Evolutionary conservation across 208 protist species (phyloP), one percentile per base, ranked within the genome.

Genomic region (Leishmania guyanensis): DNA sequence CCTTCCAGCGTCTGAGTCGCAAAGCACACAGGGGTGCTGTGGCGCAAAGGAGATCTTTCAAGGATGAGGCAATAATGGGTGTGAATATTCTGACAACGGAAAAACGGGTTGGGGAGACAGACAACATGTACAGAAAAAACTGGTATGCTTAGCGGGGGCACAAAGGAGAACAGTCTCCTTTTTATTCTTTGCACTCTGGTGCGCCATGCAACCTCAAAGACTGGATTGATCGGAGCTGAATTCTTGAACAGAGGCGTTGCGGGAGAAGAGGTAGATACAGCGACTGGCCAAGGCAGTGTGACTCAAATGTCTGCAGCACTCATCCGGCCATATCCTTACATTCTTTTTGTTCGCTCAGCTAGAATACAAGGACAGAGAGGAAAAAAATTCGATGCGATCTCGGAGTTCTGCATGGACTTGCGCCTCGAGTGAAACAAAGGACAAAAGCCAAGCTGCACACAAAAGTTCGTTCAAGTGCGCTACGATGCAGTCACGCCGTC

Each of bases 401-500:
- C 46, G 22, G 26, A 29, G 10, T 36, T 39, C 33, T 36, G n/a
- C 39, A 73, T 62, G n/a, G 1, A 0, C 77, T 33, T 4, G 71
- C 29, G 68, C 26, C 8, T 16, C 50, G n/a, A 50, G 22, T 62
- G 51, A 78, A 73, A 26, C 29, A 26, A 66, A 54, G 33, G 71
- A 14, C 33, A 64, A 75, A 68, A 77, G 39, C n/a, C 10, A 72
- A 65, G n/a, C 20, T 29, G 29, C 43, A 79, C 36, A 0, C 29
- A 12, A 12, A n/a, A 68, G 64, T 14, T 5, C 60, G 66, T 20
- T 36, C 16, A 12, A 51, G 12, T 60, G 17, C 2, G 17, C 60
- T 69, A 85, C 51, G 17, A 77, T 10, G 70, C 26, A 8, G 50
- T 9, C 3, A 46, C 71, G 65, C 75, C 60, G 43, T 77, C 65